Evolutionary conservation across 148 eudicot species (phyloP).

Genomic region (Rhododendron vialii): DNA sequence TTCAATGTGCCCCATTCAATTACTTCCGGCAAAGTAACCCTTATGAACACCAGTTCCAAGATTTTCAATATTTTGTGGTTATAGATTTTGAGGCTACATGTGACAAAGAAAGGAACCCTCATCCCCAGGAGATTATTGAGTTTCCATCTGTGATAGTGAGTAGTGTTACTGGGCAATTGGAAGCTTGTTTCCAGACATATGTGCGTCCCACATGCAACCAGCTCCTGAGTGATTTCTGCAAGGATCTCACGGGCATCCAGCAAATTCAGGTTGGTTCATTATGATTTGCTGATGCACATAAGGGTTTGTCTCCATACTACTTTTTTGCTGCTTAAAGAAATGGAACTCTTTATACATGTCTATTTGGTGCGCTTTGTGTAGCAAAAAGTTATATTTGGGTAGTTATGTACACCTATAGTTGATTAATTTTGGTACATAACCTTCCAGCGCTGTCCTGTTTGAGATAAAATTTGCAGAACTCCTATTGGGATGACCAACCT

Average conservation of each 20-base stretch:
- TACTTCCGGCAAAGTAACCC: conserved; percentile 55
- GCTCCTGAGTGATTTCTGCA: conserved; percentile 77
- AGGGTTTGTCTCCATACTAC: background rate
- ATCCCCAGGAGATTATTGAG: conserved; percentile 96
- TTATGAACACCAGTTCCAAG: conserved; percentile 45
- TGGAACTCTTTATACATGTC: background rate
- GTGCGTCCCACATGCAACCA: conserved; percentile 84
- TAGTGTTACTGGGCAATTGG: conserved; percentile 74
- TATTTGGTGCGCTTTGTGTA: background rate
- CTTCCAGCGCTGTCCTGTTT: background rate
- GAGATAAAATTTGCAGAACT: background rate
- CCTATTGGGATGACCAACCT: background rate
- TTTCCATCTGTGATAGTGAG: conserved; percentile 91
- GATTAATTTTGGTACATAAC: background rate
- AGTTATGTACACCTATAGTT: background rate
- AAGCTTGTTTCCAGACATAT: conserved; percentile 78
- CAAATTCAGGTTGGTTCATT: conserved; percentile 68
- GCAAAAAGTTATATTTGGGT: background rate
- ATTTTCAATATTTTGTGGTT: conserved; percentile 88
- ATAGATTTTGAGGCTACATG: conserved; percentile 99
- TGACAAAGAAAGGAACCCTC: conserved; percentile 67
- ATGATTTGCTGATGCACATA: background rate
- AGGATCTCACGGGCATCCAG: conserved; percentile 93
- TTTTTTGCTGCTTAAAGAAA: background rate
- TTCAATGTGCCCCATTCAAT: conserved; percentile 46